phyloP scores from a whole-genome alignment of 768 basidiomycete species.

The Amanita fuliginea region DNA sequence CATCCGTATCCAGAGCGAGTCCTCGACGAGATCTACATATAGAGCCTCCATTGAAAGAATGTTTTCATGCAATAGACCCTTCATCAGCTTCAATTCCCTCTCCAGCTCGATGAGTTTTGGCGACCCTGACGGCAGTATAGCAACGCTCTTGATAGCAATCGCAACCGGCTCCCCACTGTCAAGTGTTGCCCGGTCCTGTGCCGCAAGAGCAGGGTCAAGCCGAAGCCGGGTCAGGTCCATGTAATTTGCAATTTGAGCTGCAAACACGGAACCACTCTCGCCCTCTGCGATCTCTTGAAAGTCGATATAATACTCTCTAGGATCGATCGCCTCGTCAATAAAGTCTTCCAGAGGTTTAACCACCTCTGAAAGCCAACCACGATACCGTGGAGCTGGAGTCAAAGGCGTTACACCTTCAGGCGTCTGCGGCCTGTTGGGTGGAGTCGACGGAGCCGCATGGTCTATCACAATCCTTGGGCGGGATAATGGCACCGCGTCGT shows the following conservation, averaged over 20 bases:
- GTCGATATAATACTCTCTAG: constrained; percentile 51
- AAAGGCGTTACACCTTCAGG: constrained; percentile 21
- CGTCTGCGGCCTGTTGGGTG: constrained; percentile 16
- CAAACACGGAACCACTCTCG: constrained; percentile 64
- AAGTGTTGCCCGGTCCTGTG: constrained; percentile 25
- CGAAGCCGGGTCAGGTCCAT: constrained; percentile 23
- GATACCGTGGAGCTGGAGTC: constrained; percentile 40
- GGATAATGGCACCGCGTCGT: constrained; percentile 7
- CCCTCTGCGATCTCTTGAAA: constrained; percentile 77
- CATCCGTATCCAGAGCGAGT: constrained; percentile 79
- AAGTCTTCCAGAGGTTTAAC: constrained; percentile 50
- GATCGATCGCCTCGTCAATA: constrained; percentile 54
- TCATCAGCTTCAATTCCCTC: constrained; percentile 51
- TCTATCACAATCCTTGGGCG: constrained; percentile 26
- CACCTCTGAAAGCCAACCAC: constrained; percentile 51
- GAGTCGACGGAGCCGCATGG: constrained; percentile 9
- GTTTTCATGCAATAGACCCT: constrained; percentile 45
- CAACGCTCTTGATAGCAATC: constrained; percentile 74
- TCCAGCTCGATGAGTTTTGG: constrained; percentile 55
- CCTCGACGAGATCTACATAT: constrained; percentile 56
- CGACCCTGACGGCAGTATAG: constrained; percentile 43
- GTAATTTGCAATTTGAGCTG: constrained; percentile 25
- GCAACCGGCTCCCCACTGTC: constrained; percentile 23
- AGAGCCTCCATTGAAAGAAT: constrained; percentile 58
- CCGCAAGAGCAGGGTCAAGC: constrained; percentile 27